Evolutionary conservation across 2,329 filamentous ascomycete species (phyloP), one percentile per base, ranked within the genome.

Genomic region (Neofusicoccum laricinum): DNA sequence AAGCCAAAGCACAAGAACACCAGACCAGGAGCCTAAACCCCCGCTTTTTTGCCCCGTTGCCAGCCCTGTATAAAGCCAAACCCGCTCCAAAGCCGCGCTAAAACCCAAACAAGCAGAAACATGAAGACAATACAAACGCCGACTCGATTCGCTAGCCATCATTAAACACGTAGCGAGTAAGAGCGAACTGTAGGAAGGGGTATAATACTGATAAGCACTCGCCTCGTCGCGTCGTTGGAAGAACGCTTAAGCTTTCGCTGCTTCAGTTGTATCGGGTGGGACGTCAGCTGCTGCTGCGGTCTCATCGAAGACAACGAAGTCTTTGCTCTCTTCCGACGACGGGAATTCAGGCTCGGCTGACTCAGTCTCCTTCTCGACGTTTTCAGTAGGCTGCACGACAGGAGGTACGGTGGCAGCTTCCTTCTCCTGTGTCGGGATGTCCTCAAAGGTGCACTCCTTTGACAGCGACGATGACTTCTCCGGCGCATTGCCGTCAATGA

Each of bases 381-480:
- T 38, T 7, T 32, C 48, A 19, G 61, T 3, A 5, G 11, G 38
- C 10, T 15, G 25, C 21, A 21, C n/a, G 19, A 25, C 4, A 15
- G 17, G 30, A 6, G 36, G n/a, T 4, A 17, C 36, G 10, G 41
- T 10, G 40, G 40, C 40, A 17, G 40, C 32, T 8, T 34, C 25
- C 30, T 59, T 59, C 40, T 59, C 55, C n/a, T 21, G 11, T 17
- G 41, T 12, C 7, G 40, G 41, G 63, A 41, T 12, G n/a, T 58
- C 51, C 19, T 64, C 45, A 17, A 74, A 72, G 25, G 70, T 69
- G 55, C 71, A 72, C 64, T 77, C 76, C 68, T 71, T 76, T 0
- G 73, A 75, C 67, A 78, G 61, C 7, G 71, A 61, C 30, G 73
- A 76, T 2, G 74, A 72, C 67, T 71, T 73, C 68, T 75, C 73